phyloP scores from a whole-genome alignment of 2,329 filamentous ascomycete genomes.

The Akanthomyces uredinophilus region DNA sequence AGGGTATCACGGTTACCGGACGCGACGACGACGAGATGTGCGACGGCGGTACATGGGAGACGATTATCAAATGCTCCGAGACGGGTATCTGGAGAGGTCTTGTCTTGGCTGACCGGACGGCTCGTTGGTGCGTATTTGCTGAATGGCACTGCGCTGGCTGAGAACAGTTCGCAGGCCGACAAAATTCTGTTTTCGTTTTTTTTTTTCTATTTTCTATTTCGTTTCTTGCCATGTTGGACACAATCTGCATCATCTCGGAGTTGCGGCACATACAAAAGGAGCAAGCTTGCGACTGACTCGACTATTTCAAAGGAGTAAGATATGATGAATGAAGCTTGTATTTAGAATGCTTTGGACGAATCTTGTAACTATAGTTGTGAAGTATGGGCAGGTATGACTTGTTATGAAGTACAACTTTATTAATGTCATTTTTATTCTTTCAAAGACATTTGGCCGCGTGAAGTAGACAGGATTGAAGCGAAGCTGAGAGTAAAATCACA shows the following conservation, averaged over 20 bases:
- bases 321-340: conserved; percentile 4
- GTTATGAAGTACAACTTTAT: conserved; percentile 8
- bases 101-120: conserved; percentile 76
- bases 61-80: conserved; percentile 85
- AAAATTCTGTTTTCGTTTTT: background rate
- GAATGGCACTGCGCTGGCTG: conserved; percentile 65
- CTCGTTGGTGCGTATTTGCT: conserved; percentile 87
- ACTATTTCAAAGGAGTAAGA: conserved; percentile 1
- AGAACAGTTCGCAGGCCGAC: background rate
- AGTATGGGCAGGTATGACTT: conserved; percentile 6
- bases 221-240: conserved; percentile 10
- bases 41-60: conserved; percentile 78
- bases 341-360: conserved; percentile 10
- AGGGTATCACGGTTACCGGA: conserved; percentile 44
- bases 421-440: conserved; percentile 1
- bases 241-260: conserved; percentile 13
- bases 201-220: background rate
- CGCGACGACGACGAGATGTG: conserved; percentile 52
- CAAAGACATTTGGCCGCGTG: background rate
- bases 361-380: conserved; percentile 13
- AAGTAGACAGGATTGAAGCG: background rate
- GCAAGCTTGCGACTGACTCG: conserved; percentile 4
- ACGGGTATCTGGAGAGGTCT: conserved; percentile 74
- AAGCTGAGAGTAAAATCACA: background rate
- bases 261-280: conserved; percentile 2